Percentiles rank a stretch among this genome's conserved stretches.
Conservation (phyloP, 192 early-diverging fungal species). For the Chytriomyces sp. region DNA sequence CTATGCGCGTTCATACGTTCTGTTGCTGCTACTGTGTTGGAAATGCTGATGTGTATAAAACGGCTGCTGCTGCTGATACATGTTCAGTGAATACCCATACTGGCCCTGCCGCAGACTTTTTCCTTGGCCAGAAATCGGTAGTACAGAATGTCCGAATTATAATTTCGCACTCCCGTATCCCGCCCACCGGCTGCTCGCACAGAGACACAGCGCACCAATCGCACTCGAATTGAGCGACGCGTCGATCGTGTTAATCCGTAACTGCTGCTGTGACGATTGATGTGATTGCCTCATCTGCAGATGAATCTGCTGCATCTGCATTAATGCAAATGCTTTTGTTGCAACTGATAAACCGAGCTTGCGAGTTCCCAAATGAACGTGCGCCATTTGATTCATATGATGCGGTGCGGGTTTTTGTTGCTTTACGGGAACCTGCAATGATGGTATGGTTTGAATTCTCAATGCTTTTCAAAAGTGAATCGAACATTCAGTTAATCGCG, state of each 20-base stretch:
- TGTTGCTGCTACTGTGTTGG: no score
- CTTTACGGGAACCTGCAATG: neutral
- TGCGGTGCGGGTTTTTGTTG: neutral
- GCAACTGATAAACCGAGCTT: neutral
- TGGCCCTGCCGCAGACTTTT: no score
- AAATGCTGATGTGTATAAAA: no score
- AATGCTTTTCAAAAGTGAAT: neutral
- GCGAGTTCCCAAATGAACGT: neutral
- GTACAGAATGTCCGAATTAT: no score
- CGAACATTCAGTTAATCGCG: constrained; percentile 18
- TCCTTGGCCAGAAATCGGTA: no score
- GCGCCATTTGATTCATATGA: neutral
- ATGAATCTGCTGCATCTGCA: neutral
- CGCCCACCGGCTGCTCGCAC: neutral
- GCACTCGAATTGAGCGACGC: neutral
- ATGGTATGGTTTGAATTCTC: neutral
- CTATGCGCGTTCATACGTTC: no score
- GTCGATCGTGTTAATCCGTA: no score
- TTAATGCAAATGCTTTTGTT: neutral
- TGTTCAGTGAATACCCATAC: no score
- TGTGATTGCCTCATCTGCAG: neutral
- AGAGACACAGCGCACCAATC: neutral
- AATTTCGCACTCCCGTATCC: no score
- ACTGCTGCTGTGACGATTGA: neutral
- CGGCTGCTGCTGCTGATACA: no score